Evolutionary conservation across 106 monocot genomes (phyloP).

Genomic region (Cymbidium sinense): DNA sequence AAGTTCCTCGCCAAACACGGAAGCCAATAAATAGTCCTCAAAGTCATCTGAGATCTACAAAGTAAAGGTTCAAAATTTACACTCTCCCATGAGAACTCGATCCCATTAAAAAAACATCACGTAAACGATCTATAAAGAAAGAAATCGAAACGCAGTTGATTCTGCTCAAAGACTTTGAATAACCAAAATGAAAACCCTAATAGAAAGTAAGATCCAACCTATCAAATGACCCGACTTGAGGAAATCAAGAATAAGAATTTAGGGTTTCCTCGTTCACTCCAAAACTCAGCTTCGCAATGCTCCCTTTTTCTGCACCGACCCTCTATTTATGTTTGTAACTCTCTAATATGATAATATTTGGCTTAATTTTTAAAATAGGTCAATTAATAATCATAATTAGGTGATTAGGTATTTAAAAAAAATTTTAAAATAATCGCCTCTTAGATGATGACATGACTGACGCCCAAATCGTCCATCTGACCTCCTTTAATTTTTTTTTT

Average conservation of each 20-base stretch:
- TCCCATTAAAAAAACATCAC: not conserved
- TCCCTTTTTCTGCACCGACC: not conserved
- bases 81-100: not conserved
- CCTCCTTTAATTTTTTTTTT: no score
- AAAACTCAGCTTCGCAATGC: not conserved
- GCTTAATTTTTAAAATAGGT: no score
- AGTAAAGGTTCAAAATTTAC: not conserved
- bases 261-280: not conserved
- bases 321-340: not conserved
- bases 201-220: not conserved
- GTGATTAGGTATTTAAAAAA: no score
- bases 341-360: not conserved
- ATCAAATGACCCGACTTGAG: not conserved
- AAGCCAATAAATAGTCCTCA: not conserved
- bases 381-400: no score
- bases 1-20: no score
- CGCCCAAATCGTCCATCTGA: no score
- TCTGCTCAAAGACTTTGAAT: not conserved
- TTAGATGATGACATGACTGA: no score
- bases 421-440: no score
- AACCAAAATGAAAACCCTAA: not conserved
- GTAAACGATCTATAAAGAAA: not conserved
- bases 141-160: not conserved
- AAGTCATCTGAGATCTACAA: not conserved
- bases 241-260: not conserved